These are phyloP conservation scores for Melaleuca quinquenervia DNA, from an alignment of 345 rosid genomes.

Conservation along the genomic window DNA sequence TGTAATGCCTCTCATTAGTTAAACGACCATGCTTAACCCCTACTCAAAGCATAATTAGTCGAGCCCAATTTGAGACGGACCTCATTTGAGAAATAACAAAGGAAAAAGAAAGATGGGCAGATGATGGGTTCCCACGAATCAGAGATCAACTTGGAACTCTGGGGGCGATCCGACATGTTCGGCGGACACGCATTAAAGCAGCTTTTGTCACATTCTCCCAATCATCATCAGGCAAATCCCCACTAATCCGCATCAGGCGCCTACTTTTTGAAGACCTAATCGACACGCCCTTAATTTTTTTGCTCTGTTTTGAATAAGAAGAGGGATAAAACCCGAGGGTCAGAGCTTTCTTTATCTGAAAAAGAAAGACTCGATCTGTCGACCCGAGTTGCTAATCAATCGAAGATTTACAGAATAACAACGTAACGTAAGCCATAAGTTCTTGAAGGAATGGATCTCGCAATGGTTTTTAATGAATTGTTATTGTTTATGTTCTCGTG, in stretches of 20 bases:
- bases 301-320: not conserved
- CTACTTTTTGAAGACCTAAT: not conserved
- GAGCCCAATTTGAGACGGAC: not conserved
- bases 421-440: no score
- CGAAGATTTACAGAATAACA: no score
- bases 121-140: not conserved
- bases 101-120: not conserved
- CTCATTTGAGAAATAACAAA: not conserved
- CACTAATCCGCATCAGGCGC: not conserved
- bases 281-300: not conserved
- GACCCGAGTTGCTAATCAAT: not conserved
- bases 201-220: not conserved
- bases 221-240: not conserved
- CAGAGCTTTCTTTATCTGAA: not conserved
- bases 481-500: no score
- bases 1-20: not conserved
- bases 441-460: no score
- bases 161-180: not conserved
- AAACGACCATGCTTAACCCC: not conserved
- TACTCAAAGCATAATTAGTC: slow-evolving; percentile 5
- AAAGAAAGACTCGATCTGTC: not conserved
- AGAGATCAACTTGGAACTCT: not conserved
- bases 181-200: not conserved
- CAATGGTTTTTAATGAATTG: no score
- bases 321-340: not conserved